Base-by-base conservation (phyloP, 768 basidiomycete species). In the Chlorophyllum brunneum region DNA sequence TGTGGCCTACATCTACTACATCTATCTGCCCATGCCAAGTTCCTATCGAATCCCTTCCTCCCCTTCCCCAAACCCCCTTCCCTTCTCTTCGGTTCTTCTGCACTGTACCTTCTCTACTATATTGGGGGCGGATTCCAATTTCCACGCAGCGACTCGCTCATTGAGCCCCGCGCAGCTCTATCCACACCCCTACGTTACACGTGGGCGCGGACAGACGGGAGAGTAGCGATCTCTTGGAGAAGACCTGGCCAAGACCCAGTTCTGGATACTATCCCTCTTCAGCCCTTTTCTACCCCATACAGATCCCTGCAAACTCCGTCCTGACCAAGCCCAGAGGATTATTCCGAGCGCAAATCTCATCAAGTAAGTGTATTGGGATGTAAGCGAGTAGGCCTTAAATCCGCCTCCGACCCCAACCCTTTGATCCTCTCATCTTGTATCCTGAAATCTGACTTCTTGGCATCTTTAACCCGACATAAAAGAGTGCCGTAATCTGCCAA, bases 401-500 rank as follows among this genome's bases (percentile, higher is more conserved):
- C 36, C 13, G 23, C 24, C 24, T 27, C 20, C n/a, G 26, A 13
- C 15, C 5, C n/a, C 10, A 13, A 26, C 41, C 24, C 22, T 29
- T 16, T 15, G 8, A 18, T 23, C 40, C 38, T 30, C 47, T 9
- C 13, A 26, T 33, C n/a, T 40, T 27, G 15, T 30, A 9, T 31
- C 29, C 26, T 45, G 43, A 11, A 30, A 22, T 18, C 38, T 39
- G 26, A 39, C 5, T 39, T 16, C 38, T 40, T 24, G 38, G 13
- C 24, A 20, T 26, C 34, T 48, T 49, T 40, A 11, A 40, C 18
- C 9, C 23, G 48, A 13, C 22, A 5, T 39, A 11, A 16, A 36
- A 33, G 11, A 18, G 18, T 49, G 48, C 24, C 48, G 48, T 49
- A 40, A 49, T 49, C 48, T 27, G 36, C 23, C 34, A 48, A 48